These are phyloP conservation scores for Syzygium aromaticum DNA, from an alignment of 345 rosid genomes.

Conservation along the genomic window DNA sequence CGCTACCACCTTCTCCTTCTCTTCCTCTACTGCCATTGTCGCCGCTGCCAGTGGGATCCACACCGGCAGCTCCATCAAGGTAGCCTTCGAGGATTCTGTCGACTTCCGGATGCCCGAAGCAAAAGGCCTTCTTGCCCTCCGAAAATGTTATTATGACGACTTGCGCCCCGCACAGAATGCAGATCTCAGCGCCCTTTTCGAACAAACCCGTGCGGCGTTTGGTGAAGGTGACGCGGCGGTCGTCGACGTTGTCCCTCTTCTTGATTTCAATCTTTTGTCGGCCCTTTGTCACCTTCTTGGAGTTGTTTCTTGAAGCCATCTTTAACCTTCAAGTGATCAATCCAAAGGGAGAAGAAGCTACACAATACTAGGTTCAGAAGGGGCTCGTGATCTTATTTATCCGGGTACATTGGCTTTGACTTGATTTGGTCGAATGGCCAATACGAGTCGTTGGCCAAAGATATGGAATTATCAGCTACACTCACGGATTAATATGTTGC, in stretches of 20 bases:
- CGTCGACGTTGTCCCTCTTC: slow-evolving; percentile 4
- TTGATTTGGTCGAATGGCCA: not conserved
- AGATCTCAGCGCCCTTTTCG: slow-evolving; percentile 4
- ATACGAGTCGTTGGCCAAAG: not conserved
- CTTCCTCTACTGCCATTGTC: not conserved
- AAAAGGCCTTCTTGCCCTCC: slow-evolving; percentile 8
- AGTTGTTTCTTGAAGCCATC: not conserved
- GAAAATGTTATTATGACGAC: slow-evolving; percentile 8
- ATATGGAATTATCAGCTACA: not conserved
- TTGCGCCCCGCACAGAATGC: slow-evolving; percentile 2
- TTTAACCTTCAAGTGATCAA: not conserved
- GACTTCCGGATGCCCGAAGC: not conserved
- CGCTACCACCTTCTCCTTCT: not conserved
- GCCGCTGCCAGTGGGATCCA: not conserved
- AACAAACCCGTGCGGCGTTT: slow-evolving; percentile 2
- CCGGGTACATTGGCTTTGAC: not conserved
- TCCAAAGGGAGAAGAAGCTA: not conserved
- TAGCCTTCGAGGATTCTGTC: slow-evolving; percentile 1
- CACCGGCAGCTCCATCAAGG: not conserved
- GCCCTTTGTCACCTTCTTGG: not conserved
- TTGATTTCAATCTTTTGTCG: slow-evolving; percentile 7
- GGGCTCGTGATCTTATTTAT: not conserved
- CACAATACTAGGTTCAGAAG: not conserved
- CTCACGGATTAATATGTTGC: not conserved
- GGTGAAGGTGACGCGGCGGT: slow-evolving; percentile 7